Base-by-base conservation (phyloP, 345 rosid genomes). In the Diplotaxis tenuifolia region DNA sequence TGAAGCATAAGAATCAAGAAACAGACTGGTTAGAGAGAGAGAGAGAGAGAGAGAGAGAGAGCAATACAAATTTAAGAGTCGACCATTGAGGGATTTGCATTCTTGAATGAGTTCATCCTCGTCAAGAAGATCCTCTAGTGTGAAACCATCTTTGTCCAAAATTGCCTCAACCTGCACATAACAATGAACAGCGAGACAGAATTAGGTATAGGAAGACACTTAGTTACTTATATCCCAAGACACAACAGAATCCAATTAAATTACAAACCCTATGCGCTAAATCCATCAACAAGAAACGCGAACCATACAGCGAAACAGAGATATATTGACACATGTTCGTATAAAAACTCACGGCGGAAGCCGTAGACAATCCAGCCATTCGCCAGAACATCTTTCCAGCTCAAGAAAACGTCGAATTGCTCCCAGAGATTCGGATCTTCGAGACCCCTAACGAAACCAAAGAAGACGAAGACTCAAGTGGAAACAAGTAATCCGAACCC, bases 41-140 rank as follows among this genome's bases (percentile, higher is more conserved):
- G n/a, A n/a, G n/a, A n/a, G n/a, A n/a, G n/a, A n/a, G n/a, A n/a
- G n/a, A 34, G 40, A 29, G 22, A 25, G 64, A 71, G 18, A 65
- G 38, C 2, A 32, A 75, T 90, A 93, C 98, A 87, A 93, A 79
- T 86, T 90, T 64, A 93, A 84, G 72, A 93, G 97, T 40, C 97
- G 93, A 14, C 88, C 86, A 40, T 93, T 90, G 20, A 90, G 80
- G 40, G 96, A 85, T 81, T 93, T 93, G 96, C 98, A 93, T 81
- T 93, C 98, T 83, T 93, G 97, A 80, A 93, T 93, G 38, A 93
- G 84, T 78, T 93, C 98, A 82, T 90, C 98, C 85, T 93, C 98
- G 18, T 90, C 94, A 55, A 93, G 93, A 82, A 93, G 96, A 82
- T 93, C 98, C 76, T 93, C 96, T 81, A 93, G 59, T 28, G 97